Evolutionary conservation across 106 monocot species (phyloP).

Genomic region (Apostasia ramifera): DNA sequence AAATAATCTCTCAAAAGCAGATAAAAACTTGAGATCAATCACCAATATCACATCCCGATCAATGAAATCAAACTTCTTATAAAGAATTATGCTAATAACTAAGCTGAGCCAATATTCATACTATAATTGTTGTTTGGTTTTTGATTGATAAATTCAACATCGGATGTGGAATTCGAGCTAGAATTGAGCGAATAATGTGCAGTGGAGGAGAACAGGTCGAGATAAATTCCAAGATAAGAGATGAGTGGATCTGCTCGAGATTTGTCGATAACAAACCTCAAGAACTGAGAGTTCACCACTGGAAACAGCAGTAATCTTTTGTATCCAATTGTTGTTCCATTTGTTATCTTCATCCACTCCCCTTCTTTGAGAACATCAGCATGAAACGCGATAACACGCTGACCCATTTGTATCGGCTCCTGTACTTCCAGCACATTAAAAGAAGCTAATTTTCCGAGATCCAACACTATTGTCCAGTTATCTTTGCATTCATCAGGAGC

Average conservation of each 20-base stretch:
- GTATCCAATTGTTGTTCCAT: conserved; percentile 82
- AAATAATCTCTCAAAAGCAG: no score
- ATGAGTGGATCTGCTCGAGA: conserved; percentile 85
- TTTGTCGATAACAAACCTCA: conserved; percentile 55
- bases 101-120: no score
- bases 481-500: conserved; percentile 50
- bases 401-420: conserved; percentile 97
- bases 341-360: conserved; percentile 45
- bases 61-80: no score
- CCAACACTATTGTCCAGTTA: conserved; percentile 47
- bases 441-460: conserved; percentile 23
- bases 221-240: conserved; percentile 58
- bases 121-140: no score
- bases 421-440: conserved; percentile 84
- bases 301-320: conserved; percentile 70
- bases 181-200: conserved; percentile 5
- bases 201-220: conserved; percentile 37
- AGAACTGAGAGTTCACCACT: conserved; percentile 23
- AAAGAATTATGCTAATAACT: no score
- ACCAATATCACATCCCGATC: no score
- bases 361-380: conserved; percentile 41
- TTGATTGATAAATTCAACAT: no score
- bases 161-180: neutral
- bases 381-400: conserved; percentile 79
- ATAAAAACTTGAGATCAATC: no score